phyloP scores from a whole-genome alignment of 2,329 filamentous ascomycete genomes.

The Exophiala spinifera region DNA sequence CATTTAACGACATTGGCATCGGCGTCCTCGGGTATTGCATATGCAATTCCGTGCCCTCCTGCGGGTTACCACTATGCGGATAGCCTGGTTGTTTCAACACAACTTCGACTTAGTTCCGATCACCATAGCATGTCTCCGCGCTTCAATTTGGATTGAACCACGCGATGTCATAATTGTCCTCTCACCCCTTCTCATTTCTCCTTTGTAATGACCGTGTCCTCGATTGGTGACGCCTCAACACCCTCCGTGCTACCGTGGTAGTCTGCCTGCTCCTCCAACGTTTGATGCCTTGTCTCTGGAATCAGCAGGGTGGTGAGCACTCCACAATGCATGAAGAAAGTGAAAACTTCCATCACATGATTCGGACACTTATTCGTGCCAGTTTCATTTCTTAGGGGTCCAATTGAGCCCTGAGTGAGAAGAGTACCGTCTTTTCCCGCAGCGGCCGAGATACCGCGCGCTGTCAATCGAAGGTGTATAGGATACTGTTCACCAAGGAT shows the following conservation, averaged over 20 bases:
- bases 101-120: too few species aligned
- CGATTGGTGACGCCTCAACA: too few species aligned
- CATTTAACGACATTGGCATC: neutral
- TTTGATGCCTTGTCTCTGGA: too few species aligned
- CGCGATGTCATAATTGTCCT: neutral
- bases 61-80: too few species aligned
- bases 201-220: neutral
- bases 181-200: neutral
- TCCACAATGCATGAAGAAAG: slow-evolving; percentile 63
- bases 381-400: slow-evolving; percentile 57
- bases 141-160: too few species aligned
- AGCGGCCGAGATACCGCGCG: slow-evolving; percentile 63
- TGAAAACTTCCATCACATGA: slow-evolving; percentile 63
- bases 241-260: slow-evolving; percentile 37
- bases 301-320: slow-evolving; percentile 40
- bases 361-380: slow-evolving; percentile 61
- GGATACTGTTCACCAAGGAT: slow-evolving; percentile 63
- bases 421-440: slow-evolving; percentile 66
- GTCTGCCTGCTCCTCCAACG: too few species aligned
- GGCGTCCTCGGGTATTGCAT: neutral
- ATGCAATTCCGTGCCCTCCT: too few species aligned
- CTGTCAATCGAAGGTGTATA: slow-evolving; percentile 60
- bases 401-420: slow-evolving; percentile 62
- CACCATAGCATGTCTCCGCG: too few species aligned
- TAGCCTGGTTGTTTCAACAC: too few species aligned